These are phyloP conservation scores for Trichoderma sp. DNA, from an alignment of 2,329 filamentous ascomycete species.

Conservation along the genomic window DNA sequence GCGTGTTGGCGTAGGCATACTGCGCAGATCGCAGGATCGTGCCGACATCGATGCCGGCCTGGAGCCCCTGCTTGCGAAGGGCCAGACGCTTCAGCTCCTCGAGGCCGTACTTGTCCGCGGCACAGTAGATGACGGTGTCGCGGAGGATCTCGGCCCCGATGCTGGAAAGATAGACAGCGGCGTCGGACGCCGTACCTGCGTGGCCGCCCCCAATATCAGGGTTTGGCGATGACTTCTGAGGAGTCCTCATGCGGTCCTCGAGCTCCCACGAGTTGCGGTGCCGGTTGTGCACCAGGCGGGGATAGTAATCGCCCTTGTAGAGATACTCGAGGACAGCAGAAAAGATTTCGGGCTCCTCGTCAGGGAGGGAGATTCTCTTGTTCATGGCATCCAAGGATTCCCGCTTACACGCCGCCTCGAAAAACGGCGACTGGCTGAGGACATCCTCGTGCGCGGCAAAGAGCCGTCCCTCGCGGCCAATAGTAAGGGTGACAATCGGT, in stretches of 20 bases:
- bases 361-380: slow-evolving; percentile 74
- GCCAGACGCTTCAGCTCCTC: slow-evolving; percentile 90
- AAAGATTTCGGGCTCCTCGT: slow-evolving; percentile 88
- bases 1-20: slow-evolving; percentile 94
- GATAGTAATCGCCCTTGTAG: slow-evolving; percentile 96
- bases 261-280: slow-evolving; percentile 86
- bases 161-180: slow-evolving; percentile 71
- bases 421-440: slow-evolving; percentile 82
- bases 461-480: slow-evolving; percentile 82
- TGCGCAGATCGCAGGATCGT: slow-evolving; percentile 90
- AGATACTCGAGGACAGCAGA: slow-evolving; percentile 94
- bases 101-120: slow-evolving; percentile 86
- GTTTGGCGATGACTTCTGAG: slow-evolving; percentile 55
- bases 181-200: slow-evolving; percentile 55
- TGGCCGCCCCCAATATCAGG: slow-evolving; percentile 51
- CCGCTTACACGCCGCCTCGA: slow-evolving; percentile 71
- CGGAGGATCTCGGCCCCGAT: slow-evolving; percentile 78
- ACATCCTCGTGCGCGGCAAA: slow-evolving; percentile 97
- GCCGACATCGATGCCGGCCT: slow-evolving; percentile 87
- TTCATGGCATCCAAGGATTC: slow-evolving; percentile 75
- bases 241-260: slow-evolving; percentile 63
- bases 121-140: slow-evolving; percentile 94
- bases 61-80: slow-evolving; percentile 91
- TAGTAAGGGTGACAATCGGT: slow-evolving; percentile 83
- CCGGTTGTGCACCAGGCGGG: slow-evolving; percentile 84